Conservation (phyloP, 768 basidiomycete species). For the Suillus brevipes region DNA sequence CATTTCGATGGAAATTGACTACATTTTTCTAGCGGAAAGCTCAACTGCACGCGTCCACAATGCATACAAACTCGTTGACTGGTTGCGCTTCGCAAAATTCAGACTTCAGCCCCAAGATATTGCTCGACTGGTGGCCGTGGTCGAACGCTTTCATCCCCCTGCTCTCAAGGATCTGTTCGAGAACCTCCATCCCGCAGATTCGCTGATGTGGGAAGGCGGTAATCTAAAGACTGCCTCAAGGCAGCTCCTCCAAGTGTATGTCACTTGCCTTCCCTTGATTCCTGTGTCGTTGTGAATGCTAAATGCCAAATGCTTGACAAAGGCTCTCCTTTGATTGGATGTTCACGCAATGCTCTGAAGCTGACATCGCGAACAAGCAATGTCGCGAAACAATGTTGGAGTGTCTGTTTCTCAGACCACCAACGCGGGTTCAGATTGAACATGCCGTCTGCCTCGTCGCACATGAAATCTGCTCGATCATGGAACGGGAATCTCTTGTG, state of each 20-base stretch:
- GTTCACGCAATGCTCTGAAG: slow-evolving; percentile 37
- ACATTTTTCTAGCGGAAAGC: slow-evolving; percentile 37
- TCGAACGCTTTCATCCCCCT: slow-evolving; percentile 44
- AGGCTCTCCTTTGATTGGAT: slow-evolving; percentile 45
- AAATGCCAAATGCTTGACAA: background rate
- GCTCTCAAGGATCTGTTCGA: slow-evolving; percentile 45
- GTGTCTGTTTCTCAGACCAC: slow-evolving; percentile 27
- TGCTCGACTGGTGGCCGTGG: slow-evolving; percentile 37
- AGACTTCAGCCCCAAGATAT: slow-evolving; percentile 39
- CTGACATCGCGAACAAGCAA: slow-evolving; percentile 19
- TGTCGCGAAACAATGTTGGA: slow-evolving; percentile 38
- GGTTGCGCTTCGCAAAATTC: slow-evolving; percentile 50
- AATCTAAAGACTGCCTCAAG: background rate
- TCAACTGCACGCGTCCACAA: slow-evolving; percentile 33
- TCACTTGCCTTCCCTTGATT: background rate
- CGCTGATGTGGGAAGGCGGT: slow-evolving; percentile 40
- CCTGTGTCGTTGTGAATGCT: background rate
- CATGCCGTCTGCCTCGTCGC: slow-evolving; percentile 38
- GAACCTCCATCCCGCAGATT: slow-evolving; percentile 42
- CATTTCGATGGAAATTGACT: background rate
- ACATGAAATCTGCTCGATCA: slow-evolving; percentile 33
- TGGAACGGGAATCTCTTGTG: slow-evolving; percentile 23
- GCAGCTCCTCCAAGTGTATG: slow-evolving; percentile 1
- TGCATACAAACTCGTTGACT: slow-evolving; percentile 65
- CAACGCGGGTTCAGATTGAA: slow-evolving; percentile 34